Percentiles rank a stretch among this genome's conserved stretches.
phyloP scores from a whole-genome alignment of 1,139 yeast species.

The Meyerozyma sp. region DNA sequence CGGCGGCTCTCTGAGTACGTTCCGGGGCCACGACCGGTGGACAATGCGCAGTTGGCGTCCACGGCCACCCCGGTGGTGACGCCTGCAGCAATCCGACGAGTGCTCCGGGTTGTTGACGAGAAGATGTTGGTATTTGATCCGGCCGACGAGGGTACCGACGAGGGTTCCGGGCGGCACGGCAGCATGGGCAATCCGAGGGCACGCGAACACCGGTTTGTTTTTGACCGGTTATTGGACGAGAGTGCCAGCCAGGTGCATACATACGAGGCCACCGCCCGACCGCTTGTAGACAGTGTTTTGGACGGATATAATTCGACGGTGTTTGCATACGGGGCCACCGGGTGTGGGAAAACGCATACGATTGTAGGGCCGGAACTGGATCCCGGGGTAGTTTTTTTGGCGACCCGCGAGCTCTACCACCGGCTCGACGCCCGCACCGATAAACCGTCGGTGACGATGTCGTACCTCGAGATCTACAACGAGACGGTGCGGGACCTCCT shows the following conservation, averaged over 20 bases:
- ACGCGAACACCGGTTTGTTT: slow-evolving; percentile 75
- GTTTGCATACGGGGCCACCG: slow-evolving; percentile 97
- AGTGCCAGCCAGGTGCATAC: slow-evolving; percentile 61
- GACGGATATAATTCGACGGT: slow-evolving; percentile 90
- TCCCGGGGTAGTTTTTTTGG: slow-evolving; percentile 78
- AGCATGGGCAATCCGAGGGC: slow-evolving; percentile 30
- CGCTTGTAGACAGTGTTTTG: slow-evolving; percentile 66
- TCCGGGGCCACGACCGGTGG: slow-evolving; percentile 7
- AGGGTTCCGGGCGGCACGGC: slow-evolving; percentile 1
- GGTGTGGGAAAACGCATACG: slow-evolving; percentile 96
- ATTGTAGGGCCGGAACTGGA: slow-evolving; percentile 67
- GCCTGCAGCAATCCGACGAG: slow-evolving; percentile 60
- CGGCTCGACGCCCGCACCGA: slow-evolving; percentile 53
- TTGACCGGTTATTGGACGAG: slow-evolving; percentile 73
- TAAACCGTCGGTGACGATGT: slow-evolving; percentile 54
- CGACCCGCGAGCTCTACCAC: slow-evolving; percentile 71
- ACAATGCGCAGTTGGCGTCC: slow-evolving; percentile 3
- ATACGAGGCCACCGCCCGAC: slow-evolving; percentile 60
- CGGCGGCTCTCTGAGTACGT: slow-evolving; percentile 9
- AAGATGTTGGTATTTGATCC: slow-evolving; percentile 89
- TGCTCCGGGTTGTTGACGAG: slow-evolving; percentile 82
- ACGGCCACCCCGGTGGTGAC: slow-evolving; percentile 7
- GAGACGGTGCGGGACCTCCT: slow-evolving; percentile 81
- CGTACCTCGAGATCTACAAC: slow-evolving; percentile 84
- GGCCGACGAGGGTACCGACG: slow-evolving; percentile 48